Evolutionary conservation across 192 early-diverging fungal species (phyloP), one percentile per base, ranked within the genome.

Genomic region (Lobosporangium transversale): DNA sequence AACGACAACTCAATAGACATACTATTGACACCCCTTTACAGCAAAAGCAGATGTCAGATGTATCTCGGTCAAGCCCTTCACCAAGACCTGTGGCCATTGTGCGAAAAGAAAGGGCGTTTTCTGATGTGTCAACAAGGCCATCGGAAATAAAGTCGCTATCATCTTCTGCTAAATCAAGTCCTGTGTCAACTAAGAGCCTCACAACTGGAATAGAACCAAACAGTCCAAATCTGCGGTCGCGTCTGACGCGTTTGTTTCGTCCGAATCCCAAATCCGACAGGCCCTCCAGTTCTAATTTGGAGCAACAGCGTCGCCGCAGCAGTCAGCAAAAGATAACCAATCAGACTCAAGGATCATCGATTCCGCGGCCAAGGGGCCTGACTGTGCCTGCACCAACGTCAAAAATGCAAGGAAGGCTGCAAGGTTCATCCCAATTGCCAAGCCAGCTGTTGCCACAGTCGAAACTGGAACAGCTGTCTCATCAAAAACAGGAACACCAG

Each of bases 191-290:
- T 3, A 21, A n/a, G 21, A 48, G 58, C 58, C 15, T 31, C 56
- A 40, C 55, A 53, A 24, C 59, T 48, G 33, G 60, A n/a, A n/a
- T n/a, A n/a, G n/a, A n/a, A n/a, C n/a, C n/a, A n/a, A n/a, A n/a
- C n/a, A n/a, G n/a, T n/a, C n/a, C 70, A 24, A 74, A 74, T 29
- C 35, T 74, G 14, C 70, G 70, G 12, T 50, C 70, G 33, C 62
- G 70, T 17, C 4, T 74, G 5, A 59, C 70, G 20, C 62, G 62
- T 7, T 35, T 74, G 29, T 74, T 74, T 26, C 55, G 62, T 31
- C 51, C 51, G 3, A 60, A 30, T 40, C 50, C 62, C 31, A 74
- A 60, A 27, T 51, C 40, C 10, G 62, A 65, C 29, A 50, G 58
- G 26, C 29, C 51, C 3, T 21, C 51, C 12, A 48, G 43, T 23